Conservation (phyloP, 1,284 basidiomycete species). For the Puccinia novopanici region DNA sequence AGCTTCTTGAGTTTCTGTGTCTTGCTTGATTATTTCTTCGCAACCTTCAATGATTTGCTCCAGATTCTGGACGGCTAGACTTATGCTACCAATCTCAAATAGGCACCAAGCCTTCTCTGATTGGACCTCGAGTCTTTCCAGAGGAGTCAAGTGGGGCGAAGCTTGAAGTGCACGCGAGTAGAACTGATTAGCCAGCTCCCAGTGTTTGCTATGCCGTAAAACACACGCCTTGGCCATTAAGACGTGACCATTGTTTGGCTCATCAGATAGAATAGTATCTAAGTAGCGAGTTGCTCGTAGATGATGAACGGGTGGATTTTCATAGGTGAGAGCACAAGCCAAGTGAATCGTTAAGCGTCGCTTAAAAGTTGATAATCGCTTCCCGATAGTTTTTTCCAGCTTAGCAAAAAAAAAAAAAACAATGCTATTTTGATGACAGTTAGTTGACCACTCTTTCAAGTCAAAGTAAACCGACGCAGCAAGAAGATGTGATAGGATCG, state of each 20-base stretch:
- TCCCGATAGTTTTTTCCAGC: slow-evolving; percentile 68
- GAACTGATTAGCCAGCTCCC: slow-evolving; percentile 69
- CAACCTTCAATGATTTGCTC: slow-evolving; percentile 65
- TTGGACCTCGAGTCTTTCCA: slow-evolving; percentile 57
- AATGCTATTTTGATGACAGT: slow-evolving; percentile 71
- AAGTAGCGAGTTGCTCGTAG: slow-evolving; percentile 72
- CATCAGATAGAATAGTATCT: slow-evolving; percentile 69
- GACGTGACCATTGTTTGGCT: slow-evolving; percentile 68
- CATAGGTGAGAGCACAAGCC: slow-evolving; percentile 75
- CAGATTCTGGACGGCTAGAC: slow-evolving; percentile 66
- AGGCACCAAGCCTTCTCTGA: slow-evolving; percentile 81
- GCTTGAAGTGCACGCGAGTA: slow-evolving; percentile 66
- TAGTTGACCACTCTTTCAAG: slow-evolving; percentile 76
- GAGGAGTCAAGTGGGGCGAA: slow-evolving; percentile 54
- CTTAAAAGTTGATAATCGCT: slow-evolving; percentile 64
- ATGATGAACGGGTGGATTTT: slow-evolving; percentile 88
- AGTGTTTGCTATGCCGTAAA: slow-evolving; percentile 68
- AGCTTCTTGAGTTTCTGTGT: slow-evolving; percentile 52
- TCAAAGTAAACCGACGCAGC: slow-evolving; percentile 71
- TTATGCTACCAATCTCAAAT: slow-evolving; percentile 66
- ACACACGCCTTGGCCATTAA: slow-evolving; percentile 78
- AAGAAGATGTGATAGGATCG: slow-evolving; percentile 73
- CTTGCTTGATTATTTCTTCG: slow-evolving; percentile 54
- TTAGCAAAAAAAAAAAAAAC: too few species aligned
- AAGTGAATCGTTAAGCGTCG: slow-evolving; percentile 70